A percentile compares a stretch with the other conserved stretches of the same genome.
phyloP scores from a whole-genome alignment of 2,329 filamentous ascomycete genomes.

The Pyrenophora graminea region DNA sequence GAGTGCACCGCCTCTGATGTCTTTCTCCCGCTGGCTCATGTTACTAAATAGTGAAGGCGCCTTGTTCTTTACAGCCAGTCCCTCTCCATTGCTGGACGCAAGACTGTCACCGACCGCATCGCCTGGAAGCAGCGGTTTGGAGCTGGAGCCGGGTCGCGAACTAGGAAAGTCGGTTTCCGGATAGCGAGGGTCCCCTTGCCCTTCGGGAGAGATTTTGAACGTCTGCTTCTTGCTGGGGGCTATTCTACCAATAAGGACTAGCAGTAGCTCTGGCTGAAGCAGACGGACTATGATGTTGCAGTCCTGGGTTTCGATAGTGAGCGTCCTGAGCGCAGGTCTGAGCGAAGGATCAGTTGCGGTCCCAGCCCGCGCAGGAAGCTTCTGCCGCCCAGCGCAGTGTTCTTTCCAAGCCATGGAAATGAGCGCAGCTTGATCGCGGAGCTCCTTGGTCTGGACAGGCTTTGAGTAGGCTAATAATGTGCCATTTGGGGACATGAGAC shows the following conservation, averaged over 20 bases:
- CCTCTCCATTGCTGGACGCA: conserved; percentile 11
- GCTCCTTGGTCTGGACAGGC: conserved; percentile 53
- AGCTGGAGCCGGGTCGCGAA: conserved; percentile 11
- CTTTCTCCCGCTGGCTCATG: conserved; percentile 44
- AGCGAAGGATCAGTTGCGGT: conserved; percentile 13
- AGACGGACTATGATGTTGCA: conserved; percentile 54
- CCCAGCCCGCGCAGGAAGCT: conserved; percentile 12
- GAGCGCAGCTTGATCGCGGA: conserved; percentile 55
- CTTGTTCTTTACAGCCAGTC: conserved; percentile 19
- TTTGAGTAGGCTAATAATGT: conserved; percentile 56
- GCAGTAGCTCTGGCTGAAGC: conserved; percentile 52
- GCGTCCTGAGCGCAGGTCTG: conserved; percentile 45
- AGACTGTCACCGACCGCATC: conserved; percentile 9
- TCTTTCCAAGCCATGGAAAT: conserved; percentile 57
- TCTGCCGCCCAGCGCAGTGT: conserved; percentile 33
- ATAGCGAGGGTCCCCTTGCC: conserved; percentile 47
- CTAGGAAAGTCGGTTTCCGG: conserved; percentile 26
- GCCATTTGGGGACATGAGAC: conserved; percentile 57
- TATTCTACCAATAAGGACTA: conserved; percentile 55
- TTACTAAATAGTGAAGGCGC: conserved; percentile 43
- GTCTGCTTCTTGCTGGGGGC: conserved; percentile 46
- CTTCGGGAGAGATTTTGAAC: conserved; percentile 53
- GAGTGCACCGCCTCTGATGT: conserved; percentile 48
- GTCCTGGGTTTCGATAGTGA: conserved; percentile 53
- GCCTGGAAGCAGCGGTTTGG: conserved; percentile 7